Percentiles rank a stretch among this genome's conserved stretches.
Evolutionary conservation across 2,329 filamentous ascomycete species (phyloP).

Genomic region (Colletotrichum euphorbiae): DNA sequence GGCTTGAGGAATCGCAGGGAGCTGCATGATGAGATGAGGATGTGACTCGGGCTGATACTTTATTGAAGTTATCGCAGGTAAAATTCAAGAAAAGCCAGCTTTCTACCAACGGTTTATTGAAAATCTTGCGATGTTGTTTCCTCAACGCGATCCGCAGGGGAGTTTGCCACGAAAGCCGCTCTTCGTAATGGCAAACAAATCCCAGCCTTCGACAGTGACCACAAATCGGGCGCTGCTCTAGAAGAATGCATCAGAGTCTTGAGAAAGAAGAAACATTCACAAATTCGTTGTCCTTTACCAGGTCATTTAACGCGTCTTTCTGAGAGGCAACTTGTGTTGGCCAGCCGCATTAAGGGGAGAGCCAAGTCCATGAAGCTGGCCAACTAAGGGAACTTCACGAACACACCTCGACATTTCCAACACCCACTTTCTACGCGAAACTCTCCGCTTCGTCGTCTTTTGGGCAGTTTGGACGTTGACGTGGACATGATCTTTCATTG

Average conservation of each 20-base stretch:
- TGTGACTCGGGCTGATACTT: too few relatives aligned
- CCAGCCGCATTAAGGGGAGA: too few relatives aligned
- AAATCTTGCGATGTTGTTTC: too few relatives aligned
- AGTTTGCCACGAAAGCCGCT: conserved; percentile 2
- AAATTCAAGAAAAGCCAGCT: too few relatives aligned
- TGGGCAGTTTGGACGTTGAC: background rate
- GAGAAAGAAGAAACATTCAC: background rate
- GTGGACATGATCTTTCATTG: background rate
- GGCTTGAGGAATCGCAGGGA: too few relatives aligned
- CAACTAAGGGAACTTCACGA: background rate
- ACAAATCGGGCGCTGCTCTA: background rate
- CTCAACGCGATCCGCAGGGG: too few relatives aligned
- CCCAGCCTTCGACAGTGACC: background rate
- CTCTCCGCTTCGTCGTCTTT: background rate
- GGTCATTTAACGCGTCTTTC: background rate
- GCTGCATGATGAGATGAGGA: too few relatives aligned
- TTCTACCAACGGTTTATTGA: too few relatives aligned
- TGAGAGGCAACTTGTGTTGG: background rate
- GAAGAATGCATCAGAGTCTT: background rate
- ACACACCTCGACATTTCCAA: conserved; percentile 2
- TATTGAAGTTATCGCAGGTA: too few relatives aligned
- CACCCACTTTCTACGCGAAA: conserved; percentile 1
- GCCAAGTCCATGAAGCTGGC: too few relatives aligned
- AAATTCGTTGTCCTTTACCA: background rate
- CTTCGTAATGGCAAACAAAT: background rate